Evolutionary conservation across 2,329 filamentous ascomycete genomes (phyloP).

Genomic region (Neoarthrinium moseri): DNA sequence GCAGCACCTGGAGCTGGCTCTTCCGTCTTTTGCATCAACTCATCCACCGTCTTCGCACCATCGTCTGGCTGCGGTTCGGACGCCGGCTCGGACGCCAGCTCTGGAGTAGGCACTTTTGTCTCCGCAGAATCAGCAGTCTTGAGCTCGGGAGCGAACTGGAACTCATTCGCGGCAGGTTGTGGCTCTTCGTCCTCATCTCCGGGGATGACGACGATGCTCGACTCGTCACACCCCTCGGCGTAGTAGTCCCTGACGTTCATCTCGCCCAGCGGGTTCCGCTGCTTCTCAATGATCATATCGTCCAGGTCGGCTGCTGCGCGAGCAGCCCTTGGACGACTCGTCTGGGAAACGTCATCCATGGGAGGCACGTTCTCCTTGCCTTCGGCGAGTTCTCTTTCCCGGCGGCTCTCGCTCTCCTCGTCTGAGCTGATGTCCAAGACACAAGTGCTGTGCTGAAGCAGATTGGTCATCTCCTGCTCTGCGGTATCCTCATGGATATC

Average conservation of each 20-base stretch:
- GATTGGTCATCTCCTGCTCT: constrained; percentile 86
- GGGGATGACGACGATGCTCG: constrained; percentile 60
- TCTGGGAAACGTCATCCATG: constrained; percentile 61
- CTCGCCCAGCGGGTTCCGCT: constrained; percentile 64
- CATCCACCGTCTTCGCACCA: constrained; percentile 28
- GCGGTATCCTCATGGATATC: constrained; percentile 91
- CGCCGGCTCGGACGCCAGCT: constrained; percentile 32
- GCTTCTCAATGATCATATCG: constrained; percentile 62
- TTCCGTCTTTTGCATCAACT: constrained; percentile 35
- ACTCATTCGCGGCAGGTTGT: constrained; percentile 13
- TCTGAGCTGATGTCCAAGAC: constrained; percentile 88
- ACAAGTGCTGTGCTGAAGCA: constrained; percentile 87
- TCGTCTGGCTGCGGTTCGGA: constrained; percentile 23
- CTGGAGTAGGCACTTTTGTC: too few relatives aligned
- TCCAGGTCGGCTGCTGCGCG: constrained; percentile 36
- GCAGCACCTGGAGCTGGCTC: constrained; percentile 42
- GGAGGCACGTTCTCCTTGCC: constrained; percentile 94
- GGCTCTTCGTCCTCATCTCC: constrained; percentile 52
- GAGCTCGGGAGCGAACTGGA: constrained; percentile 26
- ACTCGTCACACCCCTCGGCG: constrained; percentile 62
- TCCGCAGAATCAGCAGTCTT: too few relatives aligned
- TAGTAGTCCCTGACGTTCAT: constrained; percentile 69
- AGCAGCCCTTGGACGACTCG: constrained; percentile 35
- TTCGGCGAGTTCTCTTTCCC: constrained; percentile 51
- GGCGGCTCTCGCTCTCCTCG: constrained; percentile 66